Percentiles rank a stretch among this genome's conserved stretches.
These are phyloP conservation scores for Ceratobasidium sp. DNA, from an alignment of 1,284 basidiomycete species.

Conservation along the genomic window DNA sequence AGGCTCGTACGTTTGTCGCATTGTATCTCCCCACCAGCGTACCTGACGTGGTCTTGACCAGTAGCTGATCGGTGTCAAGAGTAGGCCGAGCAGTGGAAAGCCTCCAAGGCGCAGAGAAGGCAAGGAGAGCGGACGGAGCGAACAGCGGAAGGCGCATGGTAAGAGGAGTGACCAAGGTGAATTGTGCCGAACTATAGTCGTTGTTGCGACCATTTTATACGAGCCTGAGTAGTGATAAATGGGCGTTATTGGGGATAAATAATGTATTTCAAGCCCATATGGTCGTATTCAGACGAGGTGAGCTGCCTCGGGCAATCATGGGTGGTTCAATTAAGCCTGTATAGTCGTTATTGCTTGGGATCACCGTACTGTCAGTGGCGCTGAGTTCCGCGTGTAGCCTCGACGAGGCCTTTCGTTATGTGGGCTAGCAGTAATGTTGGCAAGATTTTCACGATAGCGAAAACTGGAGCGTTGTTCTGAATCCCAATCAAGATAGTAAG, in stretches of 20 bases:
- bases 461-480: too few relatives aligned
- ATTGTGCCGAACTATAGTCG: background rate
- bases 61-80: background rate
- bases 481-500: too few relatives aligned
- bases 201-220: background rate
- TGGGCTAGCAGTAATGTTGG: background rate
- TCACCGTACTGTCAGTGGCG: background rate
- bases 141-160: background rate
- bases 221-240: background rate
- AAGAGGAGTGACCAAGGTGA: background rate
- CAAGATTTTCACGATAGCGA: too few relatives aligned
- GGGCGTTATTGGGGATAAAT: background rate
- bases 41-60: background rate
- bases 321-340: background rate
- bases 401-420: background rate
- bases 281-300: background rate
- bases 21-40: background rate
- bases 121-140: background rate
- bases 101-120: background rate
- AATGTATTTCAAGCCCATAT: background rate
- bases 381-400: slow-evolving; percentile 3
- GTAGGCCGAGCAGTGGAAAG: background rate
- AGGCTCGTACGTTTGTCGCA: slow-evolving; percentile 3
- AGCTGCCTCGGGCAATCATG: background rate
- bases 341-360: background rate